phyloP scores from a whole-genome alignment of 805 yeast genomes.

The Zygosaccharomyces bailii region DNA sequence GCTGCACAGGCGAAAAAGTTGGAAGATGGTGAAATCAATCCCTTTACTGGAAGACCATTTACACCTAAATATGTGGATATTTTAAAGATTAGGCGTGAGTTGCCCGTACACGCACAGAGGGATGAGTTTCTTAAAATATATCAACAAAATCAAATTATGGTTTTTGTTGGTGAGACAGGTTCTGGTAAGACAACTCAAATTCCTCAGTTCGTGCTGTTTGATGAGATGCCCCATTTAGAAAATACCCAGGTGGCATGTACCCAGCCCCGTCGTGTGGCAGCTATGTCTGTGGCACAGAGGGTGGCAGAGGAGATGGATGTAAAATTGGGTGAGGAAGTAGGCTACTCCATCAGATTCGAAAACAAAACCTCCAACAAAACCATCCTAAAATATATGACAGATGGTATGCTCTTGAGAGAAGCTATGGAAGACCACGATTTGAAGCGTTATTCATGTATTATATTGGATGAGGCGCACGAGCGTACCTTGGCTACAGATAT shows the following conservation, averaged over 20 bases:
- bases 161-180: conserved; percentile 98
- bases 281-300: conserved; percentile 75
- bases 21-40: conserved; percentile 61
- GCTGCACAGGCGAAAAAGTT: conserved; percentile 56
- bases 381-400: conserved; percentile 92
- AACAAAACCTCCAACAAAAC: conserved; percentile 80
- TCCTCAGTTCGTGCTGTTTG: conserved; percentile 88
- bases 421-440: conserved; percentile 95
- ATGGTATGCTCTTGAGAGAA: conserved; percentile 95
- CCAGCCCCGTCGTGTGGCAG: conserved; percentile 88
- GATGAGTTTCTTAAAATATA: conserved; percentile 80
- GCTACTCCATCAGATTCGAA: conserved; percentile 88
- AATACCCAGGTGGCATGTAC: conserved; percentile 94
- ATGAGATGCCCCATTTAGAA: conserved; percentile 83
- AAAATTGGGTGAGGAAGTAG: conserved; percentile 69
- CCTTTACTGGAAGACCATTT: conserved; percentile 71
- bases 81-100: conserved; percentile 70
- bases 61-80: conserved; percentile 72
- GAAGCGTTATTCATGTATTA: conserved; percentile 78
- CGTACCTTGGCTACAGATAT: conserved; percentile 96
- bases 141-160: conserved; percentile 90
- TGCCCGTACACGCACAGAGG: conserved; percentile 94
- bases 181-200: conserved; percentile 98
- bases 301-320: conserved; percentile 79
- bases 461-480: conserved; percentile 97